These are phyloP conservation scores for Pholiota conissans DNA, from an alignment of 768 basidiomycete genomes.

Conservation along the genomic window DNA sequence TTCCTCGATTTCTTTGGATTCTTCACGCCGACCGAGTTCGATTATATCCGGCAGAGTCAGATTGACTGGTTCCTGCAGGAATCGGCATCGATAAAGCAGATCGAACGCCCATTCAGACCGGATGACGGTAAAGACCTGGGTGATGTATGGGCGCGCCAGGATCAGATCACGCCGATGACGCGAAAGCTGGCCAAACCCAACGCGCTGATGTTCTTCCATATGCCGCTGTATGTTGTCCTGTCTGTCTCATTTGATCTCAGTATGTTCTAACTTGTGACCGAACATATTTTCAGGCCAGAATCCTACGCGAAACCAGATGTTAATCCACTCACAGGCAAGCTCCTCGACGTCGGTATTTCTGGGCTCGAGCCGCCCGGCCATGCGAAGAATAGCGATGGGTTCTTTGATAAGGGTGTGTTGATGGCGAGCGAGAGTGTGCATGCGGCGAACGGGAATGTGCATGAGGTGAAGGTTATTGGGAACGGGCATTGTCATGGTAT, in stretches of 20 bases:
- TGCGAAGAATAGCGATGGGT: constrained; percentile 73
- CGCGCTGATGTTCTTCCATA: constrained; percentile 97
- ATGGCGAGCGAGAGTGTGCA: constrained; percentile 72
- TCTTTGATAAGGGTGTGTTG: constrained; percentile 82
- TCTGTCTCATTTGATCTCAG: too few species aligned
- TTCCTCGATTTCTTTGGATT: constrained; percentile 61
- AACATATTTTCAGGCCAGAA: constrained; percentile 54
- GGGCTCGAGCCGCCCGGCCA: constrained; percentile 60
- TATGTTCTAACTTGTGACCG: too few species aligned
- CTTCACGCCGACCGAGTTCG: constrained; percentile 73
- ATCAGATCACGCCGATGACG: constrained; percentile 57
- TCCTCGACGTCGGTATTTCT: constrained; percentile 69
- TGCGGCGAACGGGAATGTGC: constrained; percentile 40
- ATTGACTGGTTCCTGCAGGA: constrained; percentile 90
- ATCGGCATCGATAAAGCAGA: constrained; percentile 69
- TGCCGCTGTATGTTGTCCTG: constrained; percentile 66
- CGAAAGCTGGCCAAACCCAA: constrained; percentile 84
- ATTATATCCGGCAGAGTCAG: constrained; percentile 82
- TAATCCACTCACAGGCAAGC: constrained; percentile 55
- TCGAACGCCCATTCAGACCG: constrained; percentile 82
- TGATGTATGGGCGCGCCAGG: constrained; percentile 57
- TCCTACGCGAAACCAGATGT: constrained; percentile 70
- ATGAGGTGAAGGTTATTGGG: constrained; percentile 84
- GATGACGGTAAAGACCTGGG: constrained; percentile 74
- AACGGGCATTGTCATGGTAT: constrained; percentile 90